phyloP scores from a whole-genome alignment of 2,329 filamentous ascomycete species.

The Tolypocladium pustulatum region DNA sequence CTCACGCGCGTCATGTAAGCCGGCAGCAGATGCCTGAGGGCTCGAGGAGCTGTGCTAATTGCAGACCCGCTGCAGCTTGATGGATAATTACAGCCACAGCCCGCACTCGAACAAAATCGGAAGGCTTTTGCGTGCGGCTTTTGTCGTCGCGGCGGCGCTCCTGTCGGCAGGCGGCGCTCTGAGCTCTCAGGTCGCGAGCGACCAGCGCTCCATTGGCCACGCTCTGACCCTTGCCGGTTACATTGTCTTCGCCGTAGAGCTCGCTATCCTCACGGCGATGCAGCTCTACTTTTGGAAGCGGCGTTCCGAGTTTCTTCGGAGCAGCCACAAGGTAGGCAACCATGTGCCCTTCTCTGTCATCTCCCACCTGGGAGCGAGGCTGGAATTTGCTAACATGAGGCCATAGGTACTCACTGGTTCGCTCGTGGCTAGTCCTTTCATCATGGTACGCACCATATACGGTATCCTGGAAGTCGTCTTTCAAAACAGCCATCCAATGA shows the following conservation, averaged over 20 bases:
- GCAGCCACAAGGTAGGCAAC: constrained; percentile 7
- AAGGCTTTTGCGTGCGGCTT: constrained; percentile 6
- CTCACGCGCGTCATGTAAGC: constrained; percentile 16
- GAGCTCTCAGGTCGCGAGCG: constrained; percentile 2
- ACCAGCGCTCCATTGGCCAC: constrained; percentile 2
- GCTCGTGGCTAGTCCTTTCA: constrained; percentile 11
- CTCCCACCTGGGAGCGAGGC: not conserved
- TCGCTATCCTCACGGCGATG: constrained; percentile 7
- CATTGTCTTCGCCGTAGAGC: constrained; percentile 10
- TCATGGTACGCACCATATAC: constrained; percentile 11
- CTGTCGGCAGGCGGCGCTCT: constrained; percentile 11
- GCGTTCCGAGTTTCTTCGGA: constrained; percentile 5
- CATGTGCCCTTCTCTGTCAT: too few species aligned
- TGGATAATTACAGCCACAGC: constrained; percentile 12
- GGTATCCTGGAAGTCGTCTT: constrained; percentile 10
- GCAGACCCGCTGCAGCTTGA: constrained; percentile 4
- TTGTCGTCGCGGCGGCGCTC: constrained; percentile 8
- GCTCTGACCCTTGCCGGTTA: constrained; percentile 11
- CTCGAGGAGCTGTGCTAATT: not conserved
- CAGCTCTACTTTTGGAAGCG: constrained; percentile 7
- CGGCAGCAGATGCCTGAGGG: not conserved
- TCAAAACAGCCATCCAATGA: not conserved
- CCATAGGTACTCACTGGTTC: constrained; percentile 6
- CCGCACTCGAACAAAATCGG: constrained; percentile 8
- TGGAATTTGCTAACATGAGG: not conserved